Conservation (phyloP, 2,329 filamentous ascomycete genomes). For the Emergomyces pasteurianus region DNA sequence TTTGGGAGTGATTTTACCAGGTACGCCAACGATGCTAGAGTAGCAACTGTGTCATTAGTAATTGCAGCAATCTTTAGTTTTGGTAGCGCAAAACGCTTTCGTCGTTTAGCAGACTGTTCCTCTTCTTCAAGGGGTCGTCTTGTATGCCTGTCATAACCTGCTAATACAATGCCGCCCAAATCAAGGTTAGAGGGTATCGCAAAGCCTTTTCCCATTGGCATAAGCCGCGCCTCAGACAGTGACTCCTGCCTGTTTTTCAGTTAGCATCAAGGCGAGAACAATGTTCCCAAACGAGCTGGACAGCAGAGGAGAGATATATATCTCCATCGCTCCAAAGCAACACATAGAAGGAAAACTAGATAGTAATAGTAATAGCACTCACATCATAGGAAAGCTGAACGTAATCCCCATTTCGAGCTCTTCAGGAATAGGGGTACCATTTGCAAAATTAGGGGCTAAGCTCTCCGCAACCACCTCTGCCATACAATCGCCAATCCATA, state of each 20-base stretch:
- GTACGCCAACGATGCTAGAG: slow-evolving; percentile 65
- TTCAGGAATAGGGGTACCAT: slow-evolving; percentile 25
- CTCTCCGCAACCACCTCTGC: slow-evolving; percentile 55
- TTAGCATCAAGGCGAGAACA: slow-evolving; percentile 6
- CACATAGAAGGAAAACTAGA: background rate
- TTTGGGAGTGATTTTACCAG: slow-evolving; percentile 49
- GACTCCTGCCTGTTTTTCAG: slow-evolving; percentile 36
- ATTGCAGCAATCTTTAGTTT: slow-evolving; percentile 62
- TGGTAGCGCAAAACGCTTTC: slow-evolving; percentile 44
- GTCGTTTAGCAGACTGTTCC: slow-evolving; percentile 33
- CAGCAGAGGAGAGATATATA: background rate
- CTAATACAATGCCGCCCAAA: slow-evolving; percentile 41
- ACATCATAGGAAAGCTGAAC: slow-evolving; percentile 41
- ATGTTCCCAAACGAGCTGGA: background rate
- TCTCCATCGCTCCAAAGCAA: background rate
- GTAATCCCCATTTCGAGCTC: slow-evolving; percentile 39
- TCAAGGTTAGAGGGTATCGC: slow-evolving; percentile 45
- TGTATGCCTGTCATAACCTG: slow-evolving; percentile 43
- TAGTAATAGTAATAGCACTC: slow-evolving; percentile 16
- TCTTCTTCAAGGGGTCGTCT: slow-evolving; percentile 24
- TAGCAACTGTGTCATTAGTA: slow-evolving; percentile 71
- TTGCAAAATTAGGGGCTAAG: slow-evolving; percentile 28
- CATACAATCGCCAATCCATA: slow-evolving; percentile 72
- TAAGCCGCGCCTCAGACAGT: slow-evolving; percentile 42
- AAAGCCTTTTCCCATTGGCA: slow-evolving; percentile 49